Base-by-base conservation (phyloP, 176 grass and related monocot genomes). In the Oryza australiensis region DNA sequence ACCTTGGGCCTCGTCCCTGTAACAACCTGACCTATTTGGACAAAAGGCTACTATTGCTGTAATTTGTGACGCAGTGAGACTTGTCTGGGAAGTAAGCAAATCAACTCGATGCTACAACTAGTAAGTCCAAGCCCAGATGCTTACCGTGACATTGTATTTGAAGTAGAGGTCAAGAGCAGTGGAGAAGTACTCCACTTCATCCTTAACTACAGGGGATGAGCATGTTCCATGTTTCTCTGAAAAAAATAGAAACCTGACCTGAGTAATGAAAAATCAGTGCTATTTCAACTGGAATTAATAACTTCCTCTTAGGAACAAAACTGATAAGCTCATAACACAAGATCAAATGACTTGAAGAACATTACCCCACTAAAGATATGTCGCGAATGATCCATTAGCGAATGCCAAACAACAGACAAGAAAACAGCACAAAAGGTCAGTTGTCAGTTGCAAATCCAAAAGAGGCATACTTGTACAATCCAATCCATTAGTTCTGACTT, bases 171-270 rank as follows among this genome's bases (percentile, higher is more conserved):
- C 83, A 78, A 86, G 28, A 59, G 79, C 83, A 12, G 26, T 37
- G 67, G 37, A 41, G 88, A 90, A 90, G 42, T 82, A 90, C 62
- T 86, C 60, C 3, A 82, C 11, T 62, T 90, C 83, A 68, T 86
- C 79, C 37, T 82, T 68, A 79, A 78, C 79, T 76, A 68, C 88
- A 68, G 88, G 88, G 67, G 67, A 51, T 12, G 88, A 90, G 68
- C 88, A 90, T 0, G 88, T 86, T 74, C 88, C 88, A 68, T 90
- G 88, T 62, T 90, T 90, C 73, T 90, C 88, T 90, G 83, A 37
- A 4, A 74, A 68, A 49, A 86, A 78, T 13, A 14, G 5, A 40
- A 51, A 74, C 23, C 2, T 13, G 7, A 80, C 27, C 12, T 80
- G 78, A 26, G 33, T 65, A 66, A 59, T 33, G 32, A 16, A 22